A percentile compares a stretch with the other conserved stretches of the same genome.
phyloP scores from a whole-genome alignment of 2,329 filamentous ascomycete species.

The Drechslerella coelobrocha region DNA sequence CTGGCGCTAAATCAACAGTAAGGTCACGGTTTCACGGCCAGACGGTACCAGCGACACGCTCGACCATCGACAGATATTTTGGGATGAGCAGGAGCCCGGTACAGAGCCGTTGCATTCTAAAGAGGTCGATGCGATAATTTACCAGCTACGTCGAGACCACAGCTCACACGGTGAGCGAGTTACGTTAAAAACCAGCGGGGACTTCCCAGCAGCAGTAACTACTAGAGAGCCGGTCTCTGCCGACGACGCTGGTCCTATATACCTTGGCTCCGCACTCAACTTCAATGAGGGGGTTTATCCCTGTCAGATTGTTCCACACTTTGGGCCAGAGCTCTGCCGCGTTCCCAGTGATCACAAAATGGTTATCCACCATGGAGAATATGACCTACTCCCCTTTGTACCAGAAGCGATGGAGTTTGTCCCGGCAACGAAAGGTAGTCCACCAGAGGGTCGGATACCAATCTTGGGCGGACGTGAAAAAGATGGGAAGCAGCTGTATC shows the following conservation, averaged over 20 bases:
- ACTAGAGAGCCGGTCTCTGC: background rate
- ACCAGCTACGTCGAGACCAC: background rate
- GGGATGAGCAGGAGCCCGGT: constrained; percentile 1
- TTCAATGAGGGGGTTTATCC: background rate
- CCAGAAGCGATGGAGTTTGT: background rate
- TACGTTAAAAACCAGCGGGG: background rate
- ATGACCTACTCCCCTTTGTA: background rate
- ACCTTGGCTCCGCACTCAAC: background rate
- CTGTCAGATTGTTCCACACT: background rate
- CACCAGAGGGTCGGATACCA: background rate
- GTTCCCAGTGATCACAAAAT: background rate
- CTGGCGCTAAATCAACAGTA: too few relatives aligned
- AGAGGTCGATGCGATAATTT: background rate
- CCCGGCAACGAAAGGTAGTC: background rate
- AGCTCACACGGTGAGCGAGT: constrained; percentile 2
- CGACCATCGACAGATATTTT: background rate
- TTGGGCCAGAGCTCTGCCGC: background rate
- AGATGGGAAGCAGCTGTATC: background rate
- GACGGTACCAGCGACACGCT: background rate
- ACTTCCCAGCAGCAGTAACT: background rate
- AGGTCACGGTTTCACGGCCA: too few relatives aligned
- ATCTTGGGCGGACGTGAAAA: background rate
- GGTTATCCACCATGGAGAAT: background rate
- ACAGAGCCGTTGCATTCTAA: background rate
- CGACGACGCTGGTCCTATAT: background rate